Percentiles rank a stretch among this genome's conserved stretches.
Evolutionary conservation across 192 early-diverging fungal species (phyloP).

Genomic region (Jimgerdemannia flammicorona): DNA sequence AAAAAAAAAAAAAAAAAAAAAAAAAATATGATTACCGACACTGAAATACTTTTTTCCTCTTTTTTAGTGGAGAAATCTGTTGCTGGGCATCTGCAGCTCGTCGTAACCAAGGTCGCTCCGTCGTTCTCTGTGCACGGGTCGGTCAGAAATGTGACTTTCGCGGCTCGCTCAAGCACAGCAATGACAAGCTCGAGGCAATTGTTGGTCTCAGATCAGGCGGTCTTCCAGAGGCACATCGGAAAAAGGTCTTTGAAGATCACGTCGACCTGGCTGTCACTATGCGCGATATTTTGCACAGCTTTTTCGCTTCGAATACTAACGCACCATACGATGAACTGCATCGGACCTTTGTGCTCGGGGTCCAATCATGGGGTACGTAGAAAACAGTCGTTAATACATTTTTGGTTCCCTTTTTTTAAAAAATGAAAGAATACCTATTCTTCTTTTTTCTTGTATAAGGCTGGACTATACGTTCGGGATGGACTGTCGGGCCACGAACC

Average conservation of each 20-base stretch:
- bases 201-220: conserved; percentile 15
- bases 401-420: neutral
- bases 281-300: conserved; percentile 16
- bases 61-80: conserved; percentile 15
- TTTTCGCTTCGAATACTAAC: conserved; percentile 15
- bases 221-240: conserved; percentile 10
- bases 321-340: conserved; percentile 17
- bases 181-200: conserved; percentile 14
- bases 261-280: conserved; percentile 18
- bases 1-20: neutral
- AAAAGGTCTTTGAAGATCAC: conserved; percentile 17
- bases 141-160: conserved; percentile 22
- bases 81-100: conserved; percentile 11
- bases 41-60: conserved; percentile 3
- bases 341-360: conserved; percentile 16
- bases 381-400: neutral
- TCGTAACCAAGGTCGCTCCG: conserved; percentile 15
- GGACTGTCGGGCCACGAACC: neutral
- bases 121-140: conserved; percentile 8
- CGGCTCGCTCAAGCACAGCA: conserved; percentile 18
- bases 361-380: conserved; percentile 9
- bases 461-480: neutral
- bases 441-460: neutral
- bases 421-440: neutral
- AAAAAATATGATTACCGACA: neutral